Conservation (phyloP, 2,329 filamentous ascomycete genomes). For the Neonectria coccinea region DNA sequence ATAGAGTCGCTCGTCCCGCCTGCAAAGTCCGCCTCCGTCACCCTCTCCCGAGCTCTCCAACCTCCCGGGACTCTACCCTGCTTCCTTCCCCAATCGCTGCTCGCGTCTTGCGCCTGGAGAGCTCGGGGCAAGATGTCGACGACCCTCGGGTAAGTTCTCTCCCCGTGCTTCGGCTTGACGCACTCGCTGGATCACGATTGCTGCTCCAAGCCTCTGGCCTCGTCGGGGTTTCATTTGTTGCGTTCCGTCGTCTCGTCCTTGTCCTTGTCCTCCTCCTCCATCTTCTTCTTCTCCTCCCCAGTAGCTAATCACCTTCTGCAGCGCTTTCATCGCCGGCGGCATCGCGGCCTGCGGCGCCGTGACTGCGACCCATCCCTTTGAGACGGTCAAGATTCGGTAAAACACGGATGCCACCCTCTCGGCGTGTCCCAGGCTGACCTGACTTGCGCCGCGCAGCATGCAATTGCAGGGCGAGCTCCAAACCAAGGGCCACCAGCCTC, state of each 20-base stretch:
- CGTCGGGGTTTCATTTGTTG: neutral
- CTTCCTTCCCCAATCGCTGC: conserved; percentile 12
- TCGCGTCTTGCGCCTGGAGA: conserved; percentile 36
- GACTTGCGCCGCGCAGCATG: conserved; percentile 66
- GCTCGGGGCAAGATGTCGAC: conserved; percentile 44
- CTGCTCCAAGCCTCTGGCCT: neutral
- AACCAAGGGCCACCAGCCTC: conserved; percentile 83
- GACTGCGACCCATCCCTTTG: conserved; percentile 96
- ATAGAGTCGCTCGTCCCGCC: conserved; percentile 14
- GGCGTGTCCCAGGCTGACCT: conserved; percentile 15
- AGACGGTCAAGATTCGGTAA: conserved; percentile 98
- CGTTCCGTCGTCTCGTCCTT: neutral
- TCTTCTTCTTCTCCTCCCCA: neutral
- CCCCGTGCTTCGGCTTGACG: neutral
- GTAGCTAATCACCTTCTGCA: conserved; percentile 45
- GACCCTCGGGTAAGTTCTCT: conserved; percentile 51
- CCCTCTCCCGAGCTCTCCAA: conserved; percentile 41
- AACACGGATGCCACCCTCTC: conserved; percentile 47
- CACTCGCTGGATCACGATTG: neutral
- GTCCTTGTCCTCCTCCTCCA: neutral
- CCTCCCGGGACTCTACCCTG: conserved; percentile 24
- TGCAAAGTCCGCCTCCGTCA: conserved; percentile 19
- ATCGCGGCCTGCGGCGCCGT: conserved; percentile 97
- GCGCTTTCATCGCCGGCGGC: conserved; percentile 94
- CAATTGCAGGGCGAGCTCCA: conserved; percentile 97